Conservation (phyloP, 1,284 basidiomycete species). For the Cutaneotrichosporon cyanovorans region DNA sequence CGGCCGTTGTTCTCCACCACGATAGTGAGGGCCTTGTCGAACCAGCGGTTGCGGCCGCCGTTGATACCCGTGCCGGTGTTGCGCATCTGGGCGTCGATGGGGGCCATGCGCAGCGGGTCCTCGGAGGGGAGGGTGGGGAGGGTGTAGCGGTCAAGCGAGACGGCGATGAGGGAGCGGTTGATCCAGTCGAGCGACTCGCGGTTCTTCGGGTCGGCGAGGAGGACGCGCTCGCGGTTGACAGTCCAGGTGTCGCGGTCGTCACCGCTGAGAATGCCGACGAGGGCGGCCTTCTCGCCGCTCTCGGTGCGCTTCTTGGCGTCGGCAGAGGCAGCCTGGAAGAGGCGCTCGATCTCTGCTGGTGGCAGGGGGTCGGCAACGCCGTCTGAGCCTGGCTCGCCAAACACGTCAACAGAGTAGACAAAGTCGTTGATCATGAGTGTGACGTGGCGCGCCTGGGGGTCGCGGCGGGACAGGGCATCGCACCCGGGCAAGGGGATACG, state of each 20-base stretch:
- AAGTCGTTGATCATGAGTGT: conserved; percentile 71
- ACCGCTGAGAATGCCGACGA: conserved; percentile 67
- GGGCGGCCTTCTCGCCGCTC: conserved; percentile 53
- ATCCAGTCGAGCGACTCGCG: conserved; percentile 55
- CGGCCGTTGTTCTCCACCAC: conserved; percentile 79
- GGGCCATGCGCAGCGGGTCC: conserved; percentile 47
- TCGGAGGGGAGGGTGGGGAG: conserved; percentile 45
- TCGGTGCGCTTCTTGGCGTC: conserved; percentile 59
- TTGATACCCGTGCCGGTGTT: conserved; percentile 62
- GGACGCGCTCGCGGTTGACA: conserved; percentile 62
- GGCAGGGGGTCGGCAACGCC: conserved; percentile 40
- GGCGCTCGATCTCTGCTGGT: conserved; percentile 57
- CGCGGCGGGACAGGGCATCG: conserved; percentile 55
- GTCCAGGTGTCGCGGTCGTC: conserved; percentile 82
- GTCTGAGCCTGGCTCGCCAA: conserved; percentile 44
- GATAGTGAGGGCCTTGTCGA: conserved; percentile 80
- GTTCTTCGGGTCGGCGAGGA: conserved; percentile 62
- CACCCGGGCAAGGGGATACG: conserved; percentile 62
- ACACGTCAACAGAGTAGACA: conserved; percentile 71
- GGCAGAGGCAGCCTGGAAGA: conserved; percentile 58
- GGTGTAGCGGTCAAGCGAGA: conserved; percentile 54
- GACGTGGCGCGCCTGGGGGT: conserved; percentile 56
- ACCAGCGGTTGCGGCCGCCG: conserved; percentile 77
- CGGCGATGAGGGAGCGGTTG: conserved; percentile 65
- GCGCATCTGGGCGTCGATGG: conserved; percentile 70